Base-by-base conservation (phyloP, 2,329 filamentous ascomycete genomes). In the Trichoderma sp. region DNA sequence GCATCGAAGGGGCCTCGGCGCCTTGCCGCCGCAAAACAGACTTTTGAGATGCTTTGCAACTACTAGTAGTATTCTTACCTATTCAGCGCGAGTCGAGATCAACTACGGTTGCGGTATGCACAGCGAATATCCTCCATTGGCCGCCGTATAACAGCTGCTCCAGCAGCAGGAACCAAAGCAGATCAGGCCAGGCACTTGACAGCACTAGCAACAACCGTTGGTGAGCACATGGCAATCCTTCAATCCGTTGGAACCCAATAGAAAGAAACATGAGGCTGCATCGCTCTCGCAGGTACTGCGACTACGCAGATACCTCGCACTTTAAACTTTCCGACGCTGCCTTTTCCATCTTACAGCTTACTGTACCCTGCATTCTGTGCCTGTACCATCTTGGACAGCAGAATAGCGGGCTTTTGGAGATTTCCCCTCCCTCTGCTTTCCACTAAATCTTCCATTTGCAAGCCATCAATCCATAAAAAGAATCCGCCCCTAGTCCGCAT, bases 251-350 rank as follows among this genome's bases (percentile, higher is more conserved):
- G 60, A 64, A 54, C 49, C 60, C 49, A 52, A 64, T 54, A 32
- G 49, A 64, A 64, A 8, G n/a, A n/a, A 43, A 34, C 10, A 18
- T 49, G 60, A 54, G 60, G 60, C 51, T 64, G 60, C 54, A 64
- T 54, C 51, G 49, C 56, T 37, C 11, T 46, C 37, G 4, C 7
- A 11, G 52, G n/a, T 55, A 66, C 60, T 24, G 49, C 24, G 28
- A 34, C 49, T 21, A 30, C 34, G 46, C 18, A 18, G 39, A n/a
- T 63, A 63, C 59, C 51, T 52, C 59, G 30, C 39, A 16, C 61
- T 46, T 34, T 66, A 58, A 56, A 49, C 61, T 66, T 66, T 66
- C 61, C 61, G 61, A 66, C 30, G 34, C 61, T 43, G 52, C 61
- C 51, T 46, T 39, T 37, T 58, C 37, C 51, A 66, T 49, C 64